Percentiles rank a stretch among this genome's conserved stretches.
phyloP scores from a whole-genome alignment of 2,329 filamentous ascomycete genomes.

The Fonsecaea pedrosoi region DNA sequence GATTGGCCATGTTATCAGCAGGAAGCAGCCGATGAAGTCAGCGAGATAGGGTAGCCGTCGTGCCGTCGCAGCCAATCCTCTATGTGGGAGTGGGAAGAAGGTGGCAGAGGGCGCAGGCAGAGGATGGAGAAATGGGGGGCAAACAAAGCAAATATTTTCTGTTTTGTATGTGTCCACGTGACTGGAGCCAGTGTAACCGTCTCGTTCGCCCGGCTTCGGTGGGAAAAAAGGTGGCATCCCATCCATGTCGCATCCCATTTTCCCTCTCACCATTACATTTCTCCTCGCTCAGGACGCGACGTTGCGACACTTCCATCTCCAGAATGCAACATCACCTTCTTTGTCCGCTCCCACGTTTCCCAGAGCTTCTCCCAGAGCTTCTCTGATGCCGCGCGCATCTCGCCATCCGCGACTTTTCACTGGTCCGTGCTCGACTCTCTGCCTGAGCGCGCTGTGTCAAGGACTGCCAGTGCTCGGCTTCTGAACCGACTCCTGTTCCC shows the following conservation, averaged over 20 bases:
- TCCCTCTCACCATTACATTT: slow-evolving; percentile 25
- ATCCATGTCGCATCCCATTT: slow-evolving; percentile 12
- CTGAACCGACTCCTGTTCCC: slow-evolving; percentile 22
- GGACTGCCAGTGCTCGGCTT: slow-evolving; percentile 6
- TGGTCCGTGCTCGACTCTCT: slow-evolving; percentile 17
- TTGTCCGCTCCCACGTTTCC: slow-evolving; percentile 29
- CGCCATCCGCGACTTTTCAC: slow-evolving; percentile 13
- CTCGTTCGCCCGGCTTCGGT: neutral
- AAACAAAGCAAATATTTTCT: slow-evolving; percentile 1
- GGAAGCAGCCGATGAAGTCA: slow-evolving; percentile 21
- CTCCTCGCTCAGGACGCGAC: slow-evolving; percentile 22
- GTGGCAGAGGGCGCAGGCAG: neutral
- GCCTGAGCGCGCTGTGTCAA: slow-evolving; percentile 16
- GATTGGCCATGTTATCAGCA: slow-evolving; percentile 25
- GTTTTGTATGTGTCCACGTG: neutral
- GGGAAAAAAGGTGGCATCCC: neutral
- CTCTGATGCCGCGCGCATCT: slow-evolving; percentile 30
- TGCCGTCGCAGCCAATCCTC: neutral
- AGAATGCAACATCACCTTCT: slow-evolving; percentile 37
- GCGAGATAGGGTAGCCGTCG: slow-evolving; percentile 4
- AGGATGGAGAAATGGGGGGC: neutral
- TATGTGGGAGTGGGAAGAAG: neutral
- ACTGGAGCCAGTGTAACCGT: slow-evolving; percentile 7
- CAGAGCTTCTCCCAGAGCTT: slow-evolving; percentile 20
- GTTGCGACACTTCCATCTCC: slow-evolving; percentile 4